A percentile compares a stretch with the other conserved stretches of the same genome.
These are phyloP conservation scores for Xylaria sp. DNA, from an alignment of 2,329 filamentous ascomycete genomes.

Conservation along the genomic window DNA sequence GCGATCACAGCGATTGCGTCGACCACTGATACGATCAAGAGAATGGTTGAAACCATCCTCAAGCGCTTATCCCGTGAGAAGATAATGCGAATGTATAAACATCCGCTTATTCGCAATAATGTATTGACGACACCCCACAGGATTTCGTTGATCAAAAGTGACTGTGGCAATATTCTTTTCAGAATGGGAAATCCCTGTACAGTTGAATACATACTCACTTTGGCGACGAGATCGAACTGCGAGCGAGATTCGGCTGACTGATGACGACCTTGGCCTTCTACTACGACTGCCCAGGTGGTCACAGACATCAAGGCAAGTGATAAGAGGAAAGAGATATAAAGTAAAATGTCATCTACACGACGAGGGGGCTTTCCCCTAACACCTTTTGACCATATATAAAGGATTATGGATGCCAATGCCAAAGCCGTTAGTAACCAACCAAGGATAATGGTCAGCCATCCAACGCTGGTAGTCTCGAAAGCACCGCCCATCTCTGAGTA, in stretches of 20 bases:
- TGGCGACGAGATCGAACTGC: conserved; percentile 19
- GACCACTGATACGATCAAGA: conserved; percentile 2
- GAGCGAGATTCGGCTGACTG: conserved; percentile 21
- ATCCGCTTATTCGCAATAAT: conserved; percentile 19
- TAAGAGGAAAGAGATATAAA: conserved; percentile 16
- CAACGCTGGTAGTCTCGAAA: conserved; percentile 13
- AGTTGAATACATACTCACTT: conserved; percentile 3
- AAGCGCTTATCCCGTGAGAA: background rate
- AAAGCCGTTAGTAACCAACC: conserved; percentile 19
- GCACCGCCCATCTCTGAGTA: background rate
- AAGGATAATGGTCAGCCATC: conserved; percentile 14
- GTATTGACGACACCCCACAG: conserved; percentile 26
- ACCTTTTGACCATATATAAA: conserved; percentile 11
- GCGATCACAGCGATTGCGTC: conserved; percentile 15
- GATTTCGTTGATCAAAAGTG: conserved; percentile 29
- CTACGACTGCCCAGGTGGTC: conserved; percentile 26
- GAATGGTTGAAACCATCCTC: background rate
- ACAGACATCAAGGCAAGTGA: conserved; percentile 22
- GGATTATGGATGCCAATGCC: background rate
- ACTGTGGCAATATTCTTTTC: conserved; percentile 1
- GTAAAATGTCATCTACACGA: conserved; percentile 11
- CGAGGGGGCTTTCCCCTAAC: background rate
- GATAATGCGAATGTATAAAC: conserved; percentile 8
- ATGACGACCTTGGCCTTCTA: conserved; percentile 24
- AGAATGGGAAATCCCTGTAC: background rate